phyloP scores from a whole-genome alignment of 2,329 filamentous ascomycete species.

The Trichothecium roseum region DNA sequence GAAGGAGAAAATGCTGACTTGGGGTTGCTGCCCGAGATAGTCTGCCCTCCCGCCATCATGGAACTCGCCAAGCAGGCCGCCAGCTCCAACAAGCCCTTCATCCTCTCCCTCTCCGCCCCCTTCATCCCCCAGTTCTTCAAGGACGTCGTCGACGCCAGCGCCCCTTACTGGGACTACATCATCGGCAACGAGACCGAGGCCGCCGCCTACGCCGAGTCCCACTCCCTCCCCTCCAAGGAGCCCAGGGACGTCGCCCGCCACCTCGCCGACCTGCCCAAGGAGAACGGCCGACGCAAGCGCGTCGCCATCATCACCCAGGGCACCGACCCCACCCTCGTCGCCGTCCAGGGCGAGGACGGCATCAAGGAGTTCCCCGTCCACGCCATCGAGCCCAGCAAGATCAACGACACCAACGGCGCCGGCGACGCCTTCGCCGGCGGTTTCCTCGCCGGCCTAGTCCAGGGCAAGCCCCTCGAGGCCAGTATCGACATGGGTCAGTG shows the following conservation, averaged over 20 bases:
- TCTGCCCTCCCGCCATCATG: conserved; percentile 83
- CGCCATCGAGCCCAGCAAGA: conserved; percentile 63
- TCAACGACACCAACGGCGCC: conserved; percentile 94
- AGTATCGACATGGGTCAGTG: conserved; percentile 90
- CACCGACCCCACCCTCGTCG: conserved; percentile 80
- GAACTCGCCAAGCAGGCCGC: conserved; percentile 87
- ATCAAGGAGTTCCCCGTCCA: conserved; percentile 75
- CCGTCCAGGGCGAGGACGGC: conserved; percentile 58
- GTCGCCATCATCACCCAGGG: conserved; percentile 92
- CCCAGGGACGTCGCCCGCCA: conserved; percentile 76
- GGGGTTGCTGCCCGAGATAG: too few species aligned
- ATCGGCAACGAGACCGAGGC: conserved; percentile 98
- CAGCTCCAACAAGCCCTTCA: conserved; percentile 79
- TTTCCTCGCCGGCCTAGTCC: conserved; percentile 79
- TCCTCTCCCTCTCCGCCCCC: conserved; percentile 85
- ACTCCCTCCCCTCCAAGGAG: conserved; percentile 64
- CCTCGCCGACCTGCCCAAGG: conserved; percentile 84
- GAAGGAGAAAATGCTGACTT: too few species aligned
- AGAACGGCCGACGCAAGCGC: conserved; percentile 74
- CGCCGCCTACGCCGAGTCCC: conserved; percentile 73
- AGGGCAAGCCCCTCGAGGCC: conserved; percentile 70
- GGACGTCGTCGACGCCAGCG: conserved; percentile 75
- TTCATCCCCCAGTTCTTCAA: conserved; percentile 99
- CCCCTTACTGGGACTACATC: conserved; percentile 90
- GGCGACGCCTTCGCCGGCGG: conserved; percentile 96